Evolutionary conservation across 495 filamentous ascomycete genomes (phyloP), one percentile per base, ranked within the genome.

Genomic region (Aspergillus baeticus): DNA sequence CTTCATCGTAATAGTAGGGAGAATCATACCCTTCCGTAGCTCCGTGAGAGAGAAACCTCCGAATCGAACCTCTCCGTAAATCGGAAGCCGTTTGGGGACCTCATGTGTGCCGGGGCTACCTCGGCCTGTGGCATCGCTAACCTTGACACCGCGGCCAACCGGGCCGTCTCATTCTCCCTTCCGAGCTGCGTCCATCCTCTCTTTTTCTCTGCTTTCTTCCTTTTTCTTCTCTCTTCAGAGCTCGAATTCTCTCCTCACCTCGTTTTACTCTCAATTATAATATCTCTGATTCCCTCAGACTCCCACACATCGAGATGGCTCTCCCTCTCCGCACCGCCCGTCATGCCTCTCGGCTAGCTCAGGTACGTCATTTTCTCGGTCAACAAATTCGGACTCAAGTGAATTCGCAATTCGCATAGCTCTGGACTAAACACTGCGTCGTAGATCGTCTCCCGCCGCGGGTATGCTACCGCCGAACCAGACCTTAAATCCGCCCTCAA

Each of bases 401-500:
- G 41, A 45, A 14, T 23, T 45, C 8, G 29, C 21, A 15, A 22
- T 13, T 14, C 26, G n/a, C 26, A 29, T 8, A 8, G 8, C 26
- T 29, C 3, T 29, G 4, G 8, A 29, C 26, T 29, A 29, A 29
- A 29, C 8, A 29, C 26, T 29, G 5, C 17, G 31, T 5, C 11
- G 10, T 42, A 57, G 54, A 57, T 31, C 14, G 65, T 66, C 38
- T 44, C 53, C 23, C 59, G 59, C 21, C 69, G 73, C 50, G 58
- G 63, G 41, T 78, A 78, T 68, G 69, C 88, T 29, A 82, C 87
- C 49, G 77, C 87, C 34, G 92, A 97, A 65, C 89, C 87, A 57
- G 89, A 94, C 64, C 85, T 98, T 67, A 98, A 97, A 72, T 77
- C 85, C 23, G 88, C 89, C 22, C 80, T 98, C 48, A 88, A 84